These are phyloP conservation scores for Syzygium aromaticum DNA, from an alignment of 345 rosid genomes.

Conservation along the genomic window DNA sequence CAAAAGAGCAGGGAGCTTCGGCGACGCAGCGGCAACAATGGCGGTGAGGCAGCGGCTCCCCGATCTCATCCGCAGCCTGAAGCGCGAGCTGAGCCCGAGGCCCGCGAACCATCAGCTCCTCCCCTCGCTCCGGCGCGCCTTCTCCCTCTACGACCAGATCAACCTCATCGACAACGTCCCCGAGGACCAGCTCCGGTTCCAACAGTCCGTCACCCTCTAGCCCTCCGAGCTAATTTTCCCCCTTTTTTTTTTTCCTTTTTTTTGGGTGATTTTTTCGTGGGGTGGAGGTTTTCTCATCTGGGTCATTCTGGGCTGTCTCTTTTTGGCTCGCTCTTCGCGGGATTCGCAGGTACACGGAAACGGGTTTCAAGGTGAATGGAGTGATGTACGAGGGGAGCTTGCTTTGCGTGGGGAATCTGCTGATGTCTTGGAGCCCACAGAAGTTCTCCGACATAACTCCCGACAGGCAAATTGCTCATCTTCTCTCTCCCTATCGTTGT, in stretches of 20 bases:
- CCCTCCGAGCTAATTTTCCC: neutral
- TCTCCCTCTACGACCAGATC: slow-evolving; percentile 93
- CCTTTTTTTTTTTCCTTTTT: neutral
- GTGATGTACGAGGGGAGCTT: slow-evolving; percentile 78
- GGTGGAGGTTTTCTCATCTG: neutral
- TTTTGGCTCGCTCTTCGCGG: neutral
- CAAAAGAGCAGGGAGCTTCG: neutral
- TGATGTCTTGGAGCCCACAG: slow-evolving; percentile 73
- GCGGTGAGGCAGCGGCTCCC: slow-evolving; percentile 56
- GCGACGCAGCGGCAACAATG: slow-evolving; percentile 14
- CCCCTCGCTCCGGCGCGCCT: slow-evolving; percentile 78
- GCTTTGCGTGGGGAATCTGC: slow-evolving; percentile 81
- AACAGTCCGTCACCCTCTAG: slow-evolving; percentile 19
- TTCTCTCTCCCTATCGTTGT: neutral
- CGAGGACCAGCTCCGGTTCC: slow-evolving; percentile 89
- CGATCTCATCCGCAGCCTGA: slow-evolving; percentile 35
- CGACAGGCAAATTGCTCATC: slow-evolving; percentile 34
- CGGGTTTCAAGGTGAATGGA: slow-evolving; percentile 77
- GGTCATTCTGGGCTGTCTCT: neutral
- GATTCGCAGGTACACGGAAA: slow-evolving; percentile 50
- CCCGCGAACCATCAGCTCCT: slow-evolving; percentile 22
- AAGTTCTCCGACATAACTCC: slow-evolving; percentile 69
- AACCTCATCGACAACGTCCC: slow-evolving; percentile 86
- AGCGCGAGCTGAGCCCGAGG: slow-evolving; percentile 16
- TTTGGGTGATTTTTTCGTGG: neutral